Conservation (phyloP, 306 rosid genomes). For the Cicer judaicum region DNA sequence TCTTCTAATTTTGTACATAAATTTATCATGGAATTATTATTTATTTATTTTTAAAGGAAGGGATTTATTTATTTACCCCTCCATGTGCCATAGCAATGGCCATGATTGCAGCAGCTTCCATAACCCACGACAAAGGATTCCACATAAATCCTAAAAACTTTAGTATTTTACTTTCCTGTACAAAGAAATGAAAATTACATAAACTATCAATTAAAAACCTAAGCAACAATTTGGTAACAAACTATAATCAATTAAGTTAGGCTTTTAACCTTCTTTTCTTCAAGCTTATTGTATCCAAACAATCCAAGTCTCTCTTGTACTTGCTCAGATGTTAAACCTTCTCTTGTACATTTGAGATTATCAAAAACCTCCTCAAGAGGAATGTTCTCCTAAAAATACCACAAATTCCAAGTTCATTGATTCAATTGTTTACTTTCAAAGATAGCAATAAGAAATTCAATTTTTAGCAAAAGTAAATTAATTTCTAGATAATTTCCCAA, state of each 20-base stretch:
- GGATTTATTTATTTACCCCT: conserved; percentile 53
- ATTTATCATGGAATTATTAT: background rate
- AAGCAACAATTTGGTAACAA: conserved; percentile 15
- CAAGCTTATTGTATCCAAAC: conserved; percentile 78
- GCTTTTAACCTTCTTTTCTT: conserved; percentile 70
- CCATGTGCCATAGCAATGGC: conserved; percentile 73
- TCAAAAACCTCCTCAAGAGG: conserved; percentile 73
- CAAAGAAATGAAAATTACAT: background rate
- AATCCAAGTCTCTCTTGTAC: conserved; percentile 60
- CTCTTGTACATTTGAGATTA: conserved; percentile 60
- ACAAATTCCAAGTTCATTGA: conserved; percentile 41
- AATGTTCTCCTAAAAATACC: conserved; percentile 65
- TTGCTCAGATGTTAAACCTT: conserved; percentile 64
- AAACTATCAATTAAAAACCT: conserved; percentile 14
- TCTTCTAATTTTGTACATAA: background rate
- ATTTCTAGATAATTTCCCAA: background rate
- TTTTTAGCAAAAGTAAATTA: background rate
- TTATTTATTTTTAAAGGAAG: background rate
- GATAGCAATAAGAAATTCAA: conserved; percentile 5
- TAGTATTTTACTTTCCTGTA: conserved; percentile 67
- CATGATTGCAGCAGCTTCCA: conserved; percentile 86
- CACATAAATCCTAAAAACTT: conserved; percentile 85
- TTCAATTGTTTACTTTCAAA: background rate
- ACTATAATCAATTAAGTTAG: conserved; percentile 18
- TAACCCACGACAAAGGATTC: conserved; percentile 92